These are phyloP conservation scores for Tillandsia fasciculata DNA, from an alignment of 176 grass and related monocot genomes.

Conservation along the genomic window DNA sequence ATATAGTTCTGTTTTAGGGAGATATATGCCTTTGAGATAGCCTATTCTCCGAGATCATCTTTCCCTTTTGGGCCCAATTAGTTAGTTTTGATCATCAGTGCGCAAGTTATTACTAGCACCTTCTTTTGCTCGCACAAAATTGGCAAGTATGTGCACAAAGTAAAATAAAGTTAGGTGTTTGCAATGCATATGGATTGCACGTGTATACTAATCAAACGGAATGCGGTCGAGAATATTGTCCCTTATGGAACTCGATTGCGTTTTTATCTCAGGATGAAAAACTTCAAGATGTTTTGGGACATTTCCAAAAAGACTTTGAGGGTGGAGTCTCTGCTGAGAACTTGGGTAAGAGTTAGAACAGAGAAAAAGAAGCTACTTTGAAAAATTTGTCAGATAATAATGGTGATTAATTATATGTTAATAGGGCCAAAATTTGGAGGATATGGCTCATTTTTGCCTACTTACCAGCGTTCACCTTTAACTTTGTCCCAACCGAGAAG, in stretches of 20 bases:
- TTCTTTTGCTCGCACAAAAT: no score
- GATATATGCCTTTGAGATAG: constrained; percentile 12
- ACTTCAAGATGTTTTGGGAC: constrained; percentile 46
- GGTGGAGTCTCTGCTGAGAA: constrained; percentile 28
- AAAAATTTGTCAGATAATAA: constrained; percentile 19
- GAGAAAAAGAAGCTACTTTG: constrained; percentile 5
- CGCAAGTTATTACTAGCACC: no score
- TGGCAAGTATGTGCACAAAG: not conserved
- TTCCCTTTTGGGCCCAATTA: no score
- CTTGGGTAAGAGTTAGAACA: constrained; percentile 30
- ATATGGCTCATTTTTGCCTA: constrained; percentile 50
- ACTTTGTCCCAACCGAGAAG: constrained; percentile 31
- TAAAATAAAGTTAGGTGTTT: not conserved
- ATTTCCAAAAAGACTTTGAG: constrained; percentile 62
- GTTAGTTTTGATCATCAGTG: no score
- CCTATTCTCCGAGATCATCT: no score
- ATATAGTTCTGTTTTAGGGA: not conserved
- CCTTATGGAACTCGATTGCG: not conserved
- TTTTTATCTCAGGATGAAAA: constrained; percentile 47
- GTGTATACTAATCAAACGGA: not conserved
- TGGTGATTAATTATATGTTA: constrained; percentile 20
- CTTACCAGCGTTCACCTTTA: constrained; percentile 26
- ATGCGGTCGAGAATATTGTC: not conserved
- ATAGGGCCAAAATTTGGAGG: constrained; percentile 41
- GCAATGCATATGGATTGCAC: not conserved